These are phyloP conservation scores for Metschnikowia lochheadii DNA, from an alignment of 805 yeast species.

Conservation along the genomic window DNA sequence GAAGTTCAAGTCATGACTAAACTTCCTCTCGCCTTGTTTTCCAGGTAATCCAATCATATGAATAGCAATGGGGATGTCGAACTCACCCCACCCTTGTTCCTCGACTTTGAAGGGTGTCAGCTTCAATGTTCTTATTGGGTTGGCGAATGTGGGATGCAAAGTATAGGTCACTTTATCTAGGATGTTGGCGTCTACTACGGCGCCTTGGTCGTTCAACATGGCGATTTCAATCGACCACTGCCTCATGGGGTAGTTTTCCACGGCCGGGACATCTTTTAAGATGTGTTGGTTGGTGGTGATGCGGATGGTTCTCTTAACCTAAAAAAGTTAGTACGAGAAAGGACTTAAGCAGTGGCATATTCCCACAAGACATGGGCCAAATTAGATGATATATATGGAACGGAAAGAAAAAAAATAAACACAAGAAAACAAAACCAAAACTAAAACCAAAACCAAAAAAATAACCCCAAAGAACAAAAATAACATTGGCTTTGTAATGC, in stretches of 20 bases:
- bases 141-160: slow-evolving; percentile 90
- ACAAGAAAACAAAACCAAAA: too few species aligned
- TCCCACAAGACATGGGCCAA: background rate
- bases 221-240: slow-evolving; percentile 82
- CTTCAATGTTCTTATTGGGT: slow-evolving; percentile 78
- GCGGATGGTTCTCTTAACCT: slow-evolving; percentile 82
- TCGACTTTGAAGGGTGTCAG: slow-evolving; percentile 81
- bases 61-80: slow-evolving; percentile 77
- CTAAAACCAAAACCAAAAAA: too few species aligned
- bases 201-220: slow-evolving; percentile 73
- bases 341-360: background rate
- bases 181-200: slow-evolving; percentile 78
- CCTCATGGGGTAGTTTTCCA: slow-evolving; percentile 91
- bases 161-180: slow-evolving; percentile 92
- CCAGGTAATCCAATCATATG: slow-evolving; percentile 61
- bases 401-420: too few species aligned
- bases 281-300: slow-evolving; percentile 83
- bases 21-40: slow-evolving; percentile 81
- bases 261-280: slow-evolving; percentile 75
- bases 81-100: slow-evolving; percentile 99
- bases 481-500: too few species aligned
- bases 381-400: background rate
- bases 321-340: slow-evolving; percentile 10
- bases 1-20: slow-evolving; percentile 88
- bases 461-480: too few species aligned